Evolutionary conservation across 2,329 filamentous ascomycete genomes (phyloP).

Genomic region (Ceratocystis huliohia): DNA sequence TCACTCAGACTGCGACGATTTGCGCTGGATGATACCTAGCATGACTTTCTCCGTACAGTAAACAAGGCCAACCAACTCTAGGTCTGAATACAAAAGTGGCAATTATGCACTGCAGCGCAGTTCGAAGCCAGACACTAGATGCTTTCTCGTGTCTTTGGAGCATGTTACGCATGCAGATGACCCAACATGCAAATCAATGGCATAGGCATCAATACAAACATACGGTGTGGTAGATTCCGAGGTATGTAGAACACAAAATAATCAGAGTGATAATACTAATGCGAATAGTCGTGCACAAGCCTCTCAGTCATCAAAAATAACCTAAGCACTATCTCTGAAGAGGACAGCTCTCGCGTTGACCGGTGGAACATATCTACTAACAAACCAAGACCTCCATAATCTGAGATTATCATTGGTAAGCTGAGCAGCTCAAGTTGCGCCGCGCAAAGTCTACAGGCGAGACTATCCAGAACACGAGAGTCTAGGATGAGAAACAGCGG

Average conservation of each 20-base stretch:
- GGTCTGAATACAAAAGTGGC: background rate
- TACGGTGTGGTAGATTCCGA: background rate
- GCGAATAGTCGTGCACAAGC: background rate
- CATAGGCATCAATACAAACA: background rate
- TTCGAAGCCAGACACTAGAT: background rate
- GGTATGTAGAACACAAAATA: background rate
- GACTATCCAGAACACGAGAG: slow-evolving; percentile 1
- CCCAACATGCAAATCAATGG: background rate
- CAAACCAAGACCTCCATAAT: background rate
- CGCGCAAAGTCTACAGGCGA: background rate
- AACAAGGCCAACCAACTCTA: background rate
- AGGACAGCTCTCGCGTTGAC: background rate
- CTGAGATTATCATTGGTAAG: background rate
- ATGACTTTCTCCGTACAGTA: background rate
- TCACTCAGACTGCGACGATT: background rate
- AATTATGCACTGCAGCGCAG: background rate
- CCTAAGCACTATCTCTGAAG: background rate
- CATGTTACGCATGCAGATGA: background rate
- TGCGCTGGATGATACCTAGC: background rate
- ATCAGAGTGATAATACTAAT: background rate
- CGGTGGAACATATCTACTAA: background rate
- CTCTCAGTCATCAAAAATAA: background rate
- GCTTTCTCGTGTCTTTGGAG: background rate
- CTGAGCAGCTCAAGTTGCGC: background rate
- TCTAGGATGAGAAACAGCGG: background rate